Percentiles rank a stretch among this genome's conserved stretches.
Conservation (phyloP, 1,139 yeast genomes). For the Candida dubliniensis region DNA sequence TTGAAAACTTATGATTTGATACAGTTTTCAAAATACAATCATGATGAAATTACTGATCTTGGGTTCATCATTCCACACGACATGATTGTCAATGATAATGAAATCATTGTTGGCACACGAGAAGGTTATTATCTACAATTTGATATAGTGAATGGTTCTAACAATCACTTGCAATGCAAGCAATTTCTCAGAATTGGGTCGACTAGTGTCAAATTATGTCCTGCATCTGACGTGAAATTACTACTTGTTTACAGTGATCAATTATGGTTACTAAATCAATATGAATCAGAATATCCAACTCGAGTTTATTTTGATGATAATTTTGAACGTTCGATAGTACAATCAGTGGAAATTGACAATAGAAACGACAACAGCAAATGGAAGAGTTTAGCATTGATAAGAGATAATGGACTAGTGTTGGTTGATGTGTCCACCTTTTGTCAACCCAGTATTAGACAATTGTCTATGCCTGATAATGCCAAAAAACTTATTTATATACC, state of each 20-base stretch:
- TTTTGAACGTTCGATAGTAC: slow-evolving; percentile 23
- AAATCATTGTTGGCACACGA: slow-evolving; percentile 30
- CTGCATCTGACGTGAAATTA: slow-evolving; percentile 21
- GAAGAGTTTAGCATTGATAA: slow-evolving; percentile 33
- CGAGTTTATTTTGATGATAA: slow-evolving; percentile 43
- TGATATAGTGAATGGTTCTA: slow-evolving; percentile 10
- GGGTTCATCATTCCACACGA: slow-evolving; percentile 22
- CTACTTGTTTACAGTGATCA: slow-evolving; percentile 34
- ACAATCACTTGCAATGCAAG: slow-evolving; percentile 12
- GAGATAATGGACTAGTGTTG: slow-evolving; percentile 53
- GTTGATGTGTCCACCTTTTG: slow-evolving; percentile 30
- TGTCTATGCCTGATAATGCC: slow-evolving; percentile 39
- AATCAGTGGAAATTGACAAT: slow-evolving; percentile 16
- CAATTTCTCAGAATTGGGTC: slow-evolving; percentile 27
- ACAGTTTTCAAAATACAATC: slow-evolving; percentile 10
- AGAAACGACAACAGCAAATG: not conserved
- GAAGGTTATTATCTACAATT: slow-evolving; percentile 27
- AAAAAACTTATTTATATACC: slow-evolving; percentile 35
- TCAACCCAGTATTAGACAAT: slow-evolving; percentile 30
- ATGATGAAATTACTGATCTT: slow-evolving; percentile 1
- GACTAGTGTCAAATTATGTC: slow-evolving; percentile 14
- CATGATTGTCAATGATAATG: slow-evolving; percentile 9
- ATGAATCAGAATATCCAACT: slow-evolving; percentile 34
- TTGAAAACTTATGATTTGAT: slow-evolving; percentile 3
- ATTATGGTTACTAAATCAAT: slow-evolving; percentile 44